These are phyloP conservation scores for Backusella psychrophila DNA, from an alignment of 192 early-diverging fungal genomes.

Conservation along the genomic window DNA sequence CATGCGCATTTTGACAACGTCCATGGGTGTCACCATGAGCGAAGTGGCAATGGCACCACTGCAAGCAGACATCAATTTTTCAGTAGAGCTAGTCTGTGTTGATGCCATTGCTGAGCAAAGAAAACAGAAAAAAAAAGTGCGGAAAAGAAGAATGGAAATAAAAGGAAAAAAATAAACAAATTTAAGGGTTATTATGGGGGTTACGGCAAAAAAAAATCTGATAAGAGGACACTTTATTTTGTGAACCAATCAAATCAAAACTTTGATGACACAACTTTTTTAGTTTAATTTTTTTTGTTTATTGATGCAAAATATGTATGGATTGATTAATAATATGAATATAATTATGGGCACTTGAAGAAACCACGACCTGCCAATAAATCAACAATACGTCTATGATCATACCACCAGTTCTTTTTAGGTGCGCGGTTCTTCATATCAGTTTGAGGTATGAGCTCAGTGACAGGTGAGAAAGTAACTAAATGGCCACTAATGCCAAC, in stretches of 20 bases:
- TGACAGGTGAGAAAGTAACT: slow-evolving; percentile 71
- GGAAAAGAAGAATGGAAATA: not conserved
- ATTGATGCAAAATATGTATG: not conserved
- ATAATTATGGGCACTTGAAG: not conserved
- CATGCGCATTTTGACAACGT: slow-evolving; percentile 83
- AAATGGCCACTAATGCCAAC: slow-evolving; percentile 82
- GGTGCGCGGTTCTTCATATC: slow-evolving; percentile 81
- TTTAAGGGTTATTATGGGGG: not conserved
- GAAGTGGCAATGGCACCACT: slow-evolving; percentile 82
- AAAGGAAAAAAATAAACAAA: slow-evolving; percentile 1
- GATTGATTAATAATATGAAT: not conserved
- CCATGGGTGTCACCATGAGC: slow-evolving; percentile 78
- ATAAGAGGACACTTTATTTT: not conserved
- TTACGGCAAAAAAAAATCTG: not conserved
- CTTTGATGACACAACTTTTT: not conserved
- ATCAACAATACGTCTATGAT: slow-evolving; percentile 19
- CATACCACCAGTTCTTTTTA: slow-evolving; percentile 68
- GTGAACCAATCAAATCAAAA: not conserved
- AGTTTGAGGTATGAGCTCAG: slow-evolving; percentile 61
- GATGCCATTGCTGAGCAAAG: not conserved
- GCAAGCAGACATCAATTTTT: slow-evolving; percentile 82
- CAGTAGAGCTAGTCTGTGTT: slow-evolving; percentile 39
- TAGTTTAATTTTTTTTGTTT: not conserved
- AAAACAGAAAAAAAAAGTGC: not conserved
- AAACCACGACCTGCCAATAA: slow-evolving; percentile 20